Evolutionary conservation across 352 stramenopile genomes (phyloP).

Genomic region (Lagenidium giganteum): DNA sequence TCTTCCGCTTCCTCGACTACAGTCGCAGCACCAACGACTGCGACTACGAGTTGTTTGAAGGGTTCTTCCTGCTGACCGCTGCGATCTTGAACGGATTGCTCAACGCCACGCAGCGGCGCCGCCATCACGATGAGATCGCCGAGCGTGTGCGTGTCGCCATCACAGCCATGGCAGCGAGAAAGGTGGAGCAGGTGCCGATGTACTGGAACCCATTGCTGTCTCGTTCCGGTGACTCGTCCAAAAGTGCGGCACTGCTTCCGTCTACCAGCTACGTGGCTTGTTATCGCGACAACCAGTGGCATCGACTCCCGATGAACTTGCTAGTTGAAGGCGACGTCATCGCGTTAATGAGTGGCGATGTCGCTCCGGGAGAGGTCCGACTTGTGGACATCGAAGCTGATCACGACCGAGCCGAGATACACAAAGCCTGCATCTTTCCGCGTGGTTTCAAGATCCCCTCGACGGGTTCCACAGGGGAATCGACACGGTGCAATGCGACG

Average conservation of each 20-base stretch:
- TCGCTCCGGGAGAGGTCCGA: conserved; percentile 59
- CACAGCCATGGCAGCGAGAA: conserved; percentile 37
- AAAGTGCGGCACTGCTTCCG: conserved; percentile 56
- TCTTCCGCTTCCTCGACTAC: conserved; percentile 57
- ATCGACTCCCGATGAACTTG: conserved; percentile 80
- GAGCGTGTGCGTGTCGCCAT: conserved; percentile 69
- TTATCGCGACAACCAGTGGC: conserved; percentile 77
- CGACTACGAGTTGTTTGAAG: conserved; percentile 37
- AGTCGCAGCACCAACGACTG: conserved; percentile 22
- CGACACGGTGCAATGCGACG: conserved; percentile 58
- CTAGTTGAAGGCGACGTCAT: conserved; percentile 77
- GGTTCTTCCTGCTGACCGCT: conserved; percentile 47
- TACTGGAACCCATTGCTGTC: not conserved
- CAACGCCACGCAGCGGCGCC: conserved; percentile 59
- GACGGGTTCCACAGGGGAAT: conserved; percentile 31
- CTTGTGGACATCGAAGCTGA: conserved; percentile 21
- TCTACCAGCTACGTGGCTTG: conserved; percentile 77
- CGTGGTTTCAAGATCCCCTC: conserved; percentile 62
- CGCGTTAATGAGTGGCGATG: conserved; percentile 79
- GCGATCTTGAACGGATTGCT: conserved; percentile 57
- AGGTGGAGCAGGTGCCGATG: conserved; percentile 4
- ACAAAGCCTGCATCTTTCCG: conserved; percentile 20
- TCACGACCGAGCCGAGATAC: not conserved
- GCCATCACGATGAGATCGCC: conserved; percentile 73
- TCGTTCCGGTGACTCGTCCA: too few relatives aligned